Evolutionary conservation across 495 filamentous ascomycete species (phyloP), one percentile per base, ranked within the genome.

Genomic region (Opeltia flavorubescens): DNA sequence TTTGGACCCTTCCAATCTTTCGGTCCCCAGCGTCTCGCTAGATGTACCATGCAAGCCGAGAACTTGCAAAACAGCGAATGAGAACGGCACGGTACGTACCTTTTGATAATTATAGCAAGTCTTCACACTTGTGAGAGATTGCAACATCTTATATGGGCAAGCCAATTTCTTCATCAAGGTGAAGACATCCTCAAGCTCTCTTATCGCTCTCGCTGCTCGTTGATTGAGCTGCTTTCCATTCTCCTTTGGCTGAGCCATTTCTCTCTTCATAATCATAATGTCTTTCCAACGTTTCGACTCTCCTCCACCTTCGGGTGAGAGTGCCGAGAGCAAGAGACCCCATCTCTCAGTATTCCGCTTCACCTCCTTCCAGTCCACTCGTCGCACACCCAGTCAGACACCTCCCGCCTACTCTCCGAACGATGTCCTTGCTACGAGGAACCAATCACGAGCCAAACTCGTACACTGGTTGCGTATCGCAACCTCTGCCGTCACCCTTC

Each of bases 381-480:
- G 47, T 25, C 52, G 49, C 21, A 47, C 42, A 15, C 49, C 52
- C 9, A 52, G 49, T 34, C 50, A 52, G 31, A 49, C 47, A 17
- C 55, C 51, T 5, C 55, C 55, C 12, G 49, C 55, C 21, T 57
- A 51, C 45, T 50, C 55, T 2, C 48, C 49, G 4, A 49, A 57
- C 28, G 55, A 57, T 35, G 23, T 55, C 1, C 27, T 47, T 18
- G 42, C 52, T 28, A 50, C 64, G 3, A 50, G 34, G 1, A 70
- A 70, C 40, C 58, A 69, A 9, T 58, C 62, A 25, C 59, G 60
- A 35, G 61, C 53, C 21, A 60, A 64, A 20, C 28, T 56, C 26
- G 53, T 74, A 17, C 62, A 68, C 43, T 56, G 57, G 54, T 35
- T 58, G 24, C 64, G 66, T 38, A 55, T 72, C 15, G 61, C 54